Conservation (phyloP, 352 stramenopile genomes). For the Phytophthora boehmeriae region DNA sequence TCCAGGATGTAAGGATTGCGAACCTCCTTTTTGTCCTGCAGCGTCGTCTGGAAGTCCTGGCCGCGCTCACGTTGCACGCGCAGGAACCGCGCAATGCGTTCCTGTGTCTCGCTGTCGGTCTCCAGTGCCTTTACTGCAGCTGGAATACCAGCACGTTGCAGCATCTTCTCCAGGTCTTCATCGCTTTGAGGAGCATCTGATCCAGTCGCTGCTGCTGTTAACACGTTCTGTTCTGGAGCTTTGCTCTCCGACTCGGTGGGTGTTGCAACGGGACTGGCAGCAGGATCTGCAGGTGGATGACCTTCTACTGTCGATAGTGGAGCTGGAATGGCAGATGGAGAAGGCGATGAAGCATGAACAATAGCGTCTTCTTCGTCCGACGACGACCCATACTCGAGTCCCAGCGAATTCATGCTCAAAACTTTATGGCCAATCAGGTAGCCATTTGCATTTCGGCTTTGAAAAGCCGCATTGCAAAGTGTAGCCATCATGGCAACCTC, state of each 20-base stretch:
- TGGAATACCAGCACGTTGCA: conserved; percentile 50
- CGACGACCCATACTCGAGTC: conserved; percentile 43
- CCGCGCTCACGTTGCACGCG: conserved; percentile 40
- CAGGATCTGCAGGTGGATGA: not conserved
- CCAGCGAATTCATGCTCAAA: conserved; percentile 45
- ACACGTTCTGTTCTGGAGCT: conserved; percentile 1
- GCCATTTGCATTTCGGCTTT: conserved; percentile 8
- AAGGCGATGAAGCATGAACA: not conserved
- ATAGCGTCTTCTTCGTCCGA: conserved; percentile 30
- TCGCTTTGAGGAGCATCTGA: conserved; percentile 13
- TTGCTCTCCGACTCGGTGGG: conserved; percentile 12
- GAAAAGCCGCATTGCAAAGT: not conserved
- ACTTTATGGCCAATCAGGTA: conserved; percentile 14
- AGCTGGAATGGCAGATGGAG: not conserved
- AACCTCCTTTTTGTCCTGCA: conserved; percentile 86
- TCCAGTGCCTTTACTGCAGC: conserved; percentile 24
- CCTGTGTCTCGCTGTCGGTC: conserved; percentile 44
- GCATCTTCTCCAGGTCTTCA: conserved; percentile 41
- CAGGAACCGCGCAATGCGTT: conserved; percentile 72
- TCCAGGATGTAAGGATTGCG: conserved; percentile 88
- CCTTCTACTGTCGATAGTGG: conserved; percentile 5
- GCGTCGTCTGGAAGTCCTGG: conserved; percentile 67
- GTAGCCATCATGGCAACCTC: conserved; percentile 14
- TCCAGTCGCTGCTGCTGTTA: conserved; percentile 7
- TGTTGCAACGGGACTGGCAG: not conserved